Percentiles rank a stretch among this genome's conserved stretches.
Evolutionary conservation across 1,284 basidiomycete species (phyloP).

Genomic region (Tilletia indica): DNA sequence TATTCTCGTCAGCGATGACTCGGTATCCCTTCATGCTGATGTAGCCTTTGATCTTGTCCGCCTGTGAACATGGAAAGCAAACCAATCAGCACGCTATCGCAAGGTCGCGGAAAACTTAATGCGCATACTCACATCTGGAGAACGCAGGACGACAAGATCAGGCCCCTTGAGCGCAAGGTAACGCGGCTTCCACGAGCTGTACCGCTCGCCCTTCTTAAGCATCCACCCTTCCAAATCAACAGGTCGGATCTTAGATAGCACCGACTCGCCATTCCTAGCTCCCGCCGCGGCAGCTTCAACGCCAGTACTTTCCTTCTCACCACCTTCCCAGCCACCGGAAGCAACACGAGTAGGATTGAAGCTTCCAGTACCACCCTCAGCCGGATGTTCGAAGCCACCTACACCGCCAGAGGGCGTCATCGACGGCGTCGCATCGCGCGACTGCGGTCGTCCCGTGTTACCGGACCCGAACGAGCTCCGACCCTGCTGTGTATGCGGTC

Average conservation of each 20-base stretch:
- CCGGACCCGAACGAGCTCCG: constrained; percentile 8
- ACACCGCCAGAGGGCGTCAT: neutral
- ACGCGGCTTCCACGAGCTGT: constrained; percentile 87
- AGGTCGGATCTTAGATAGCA: constrained; percentile 48
- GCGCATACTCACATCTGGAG: constrained; percentile 26
- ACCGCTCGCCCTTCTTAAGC: constrained; percentile 92
- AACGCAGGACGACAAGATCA: constrained; percentile 41
- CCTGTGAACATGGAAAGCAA: constrained; percentile 16
- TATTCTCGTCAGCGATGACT: constrained; percentile 86
- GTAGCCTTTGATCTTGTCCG: constrained; percentile 80
- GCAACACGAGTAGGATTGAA: too few relatives aligned
- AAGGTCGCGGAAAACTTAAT: neutral
- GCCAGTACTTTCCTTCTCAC: neutral
- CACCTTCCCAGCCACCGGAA: too few relatives aligned
- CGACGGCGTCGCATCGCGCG: neutral
- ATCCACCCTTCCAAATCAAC: constrained; percentile 69
- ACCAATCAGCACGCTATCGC: neutral
- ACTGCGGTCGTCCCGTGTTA: neutral
- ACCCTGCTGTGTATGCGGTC: neutral
- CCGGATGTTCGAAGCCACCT: neutral
- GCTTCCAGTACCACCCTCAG: too few relatives aligned
- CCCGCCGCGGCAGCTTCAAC: neutral
- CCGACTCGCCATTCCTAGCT: constrained; percentile 23
- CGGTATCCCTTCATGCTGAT: constrained; percentile 90
- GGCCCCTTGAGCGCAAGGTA: constrained; percentile 94